These are phyloP conservation scores for Metschnikowia hibisci DNA, from an alignment of 805 yeast species.

Conservation along the genomic window DNA sequence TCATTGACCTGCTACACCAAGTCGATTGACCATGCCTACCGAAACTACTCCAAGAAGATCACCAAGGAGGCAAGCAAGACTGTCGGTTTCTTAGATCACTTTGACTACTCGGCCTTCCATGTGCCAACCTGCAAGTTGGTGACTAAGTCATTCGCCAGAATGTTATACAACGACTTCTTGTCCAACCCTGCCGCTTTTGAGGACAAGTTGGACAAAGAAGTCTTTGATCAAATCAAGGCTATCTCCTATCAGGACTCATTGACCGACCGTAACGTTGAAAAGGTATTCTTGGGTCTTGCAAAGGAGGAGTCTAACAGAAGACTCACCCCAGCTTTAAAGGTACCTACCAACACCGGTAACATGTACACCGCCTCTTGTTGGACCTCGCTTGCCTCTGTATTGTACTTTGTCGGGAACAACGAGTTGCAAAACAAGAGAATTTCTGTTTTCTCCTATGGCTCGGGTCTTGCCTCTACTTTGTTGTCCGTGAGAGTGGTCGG, in stretches of 20 bases:
- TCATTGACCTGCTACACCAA: conserved; percentile 90
- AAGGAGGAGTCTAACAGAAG: conserved; percentile 64
- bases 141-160: conserved; percentile 86
- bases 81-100: conserved; percentile 63
- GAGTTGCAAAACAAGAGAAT: conserved; percentile 77
- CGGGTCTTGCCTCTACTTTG: conserved; percentile 92
- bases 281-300: conserved; percentile 73
- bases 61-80: conserved; percentile 44
- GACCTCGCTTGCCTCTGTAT: conserved; percentile 78
- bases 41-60: conserved; percentile 70
- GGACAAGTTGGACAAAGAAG: conserved; percentile 40
- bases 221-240: conserved; percentile 49
- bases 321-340: conserved; percentile 74
- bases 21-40: conserved; percentile 87
- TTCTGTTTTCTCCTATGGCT: conserved; percentile 94
- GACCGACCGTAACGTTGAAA: conserved; percentile 77
- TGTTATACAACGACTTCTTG: conserved; percentile 82
- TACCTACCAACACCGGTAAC: conserved; percentile 97
- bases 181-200: conserved; percentile 60
- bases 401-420: conserved; percentile 71
- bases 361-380: conserved; percentile 95
- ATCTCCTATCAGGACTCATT: conserved; percentile 74
- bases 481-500: conserved; percentile 77
- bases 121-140: conserved; percentile 98
- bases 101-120: conserved; percentile 95